Base-by-base conservation (phyloP, 441 rosid genomes). In the Brassica balearica region DNA sequence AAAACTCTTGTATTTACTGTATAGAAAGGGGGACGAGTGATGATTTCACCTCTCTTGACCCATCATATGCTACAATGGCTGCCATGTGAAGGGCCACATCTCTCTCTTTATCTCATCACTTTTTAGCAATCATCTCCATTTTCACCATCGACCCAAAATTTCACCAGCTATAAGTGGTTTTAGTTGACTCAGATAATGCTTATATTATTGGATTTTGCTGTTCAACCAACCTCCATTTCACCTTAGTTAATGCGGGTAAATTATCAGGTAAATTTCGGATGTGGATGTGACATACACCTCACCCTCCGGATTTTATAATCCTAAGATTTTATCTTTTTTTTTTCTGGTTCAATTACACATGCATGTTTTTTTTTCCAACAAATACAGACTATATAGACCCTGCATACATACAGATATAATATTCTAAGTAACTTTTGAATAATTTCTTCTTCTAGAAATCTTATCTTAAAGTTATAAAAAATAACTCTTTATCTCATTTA, bases 51-150 rank as follows among this genome's bases (percentile, higher is more conserved):
- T 78, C 81, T 38, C 72, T 77, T 69, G 74, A 67, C 59, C 48
- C 72, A 85, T 87, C 90, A 88, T 85, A 86, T 65, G 86, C 81
- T 70, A 84, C 77, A 75, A 80, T 61, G 77, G 86, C 78, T 61
- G 73, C 84, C 88, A 84, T 83, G 88, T 83, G 91, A 89, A 79
- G 27, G 62, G 62, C 69, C 73, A 84, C 80, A 77, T 59, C 14
- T 61, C 34, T 48, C 29, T 23, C n/a, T 14, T 32, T 32, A 20
- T 12, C 15, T 62, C 61, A 3, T 41, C 53, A 43, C 55, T 61
- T 56, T 55, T 55, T 58, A 4, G 60, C 36, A 65, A 77, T 82
- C 73, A 71, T 76, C 76, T 59, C 68, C 38, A 73, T 46, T 84
- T 65, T 20, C 36, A 53, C 20, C 61, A 67, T 32, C 46, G 8